A percentile compares a stretch with the other conserved stretches of the same genome.
phyloP scores from a whole-genome alignment of 139 green algal species.

The Asterochloris erici region DNA sequence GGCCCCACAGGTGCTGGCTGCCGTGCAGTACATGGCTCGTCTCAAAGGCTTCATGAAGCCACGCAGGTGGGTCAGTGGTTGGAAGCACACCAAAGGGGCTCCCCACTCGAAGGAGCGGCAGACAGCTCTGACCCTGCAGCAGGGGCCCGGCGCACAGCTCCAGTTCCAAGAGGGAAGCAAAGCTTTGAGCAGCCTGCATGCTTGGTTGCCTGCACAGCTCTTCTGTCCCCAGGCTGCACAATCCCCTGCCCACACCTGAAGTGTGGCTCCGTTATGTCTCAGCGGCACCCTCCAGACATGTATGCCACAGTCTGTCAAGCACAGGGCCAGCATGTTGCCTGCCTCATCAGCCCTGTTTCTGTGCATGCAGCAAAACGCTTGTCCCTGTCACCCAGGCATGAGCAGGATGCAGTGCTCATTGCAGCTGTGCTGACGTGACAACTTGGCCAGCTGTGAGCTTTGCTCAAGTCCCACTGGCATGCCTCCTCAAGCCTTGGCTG shows the following conservation, averaged over 20 bases:
- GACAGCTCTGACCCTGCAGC: not conserved
- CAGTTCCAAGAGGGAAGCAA: not conserved
- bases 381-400: not conserved
- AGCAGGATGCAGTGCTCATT: not conserved
- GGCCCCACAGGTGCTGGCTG: slow-evolving; percentile 11
- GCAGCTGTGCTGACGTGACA: not conserved
- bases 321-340: no score
- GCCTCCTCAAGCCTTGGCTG: not conserved
- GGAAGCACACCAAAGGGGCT: not conserved
- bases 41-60: slow-evolving; percentile 52
- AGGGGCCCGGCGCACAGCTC: not conserved
- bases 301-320: no score
- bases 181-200: not conserved
- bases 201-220: not conserved
- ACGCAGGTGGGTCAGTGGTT: slow-evolving; percentile 8
- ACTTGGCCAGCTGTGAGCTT: no score
- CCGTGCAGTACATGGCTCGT: slow-evolving; percentile 37
- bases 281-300: no score
- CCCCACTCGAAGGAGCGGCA: no score
- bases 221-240: not conserved
- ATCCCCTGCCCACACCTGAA: no score
- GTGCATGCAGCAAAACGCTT: no score
- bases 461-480: not conserved
- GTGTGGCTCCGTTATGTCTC: no score
- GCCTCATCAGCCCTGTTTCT: no score